phyloP scores from a whole-genome alignment of 257 asterid species.

The Henckelia pumila region DNA sequence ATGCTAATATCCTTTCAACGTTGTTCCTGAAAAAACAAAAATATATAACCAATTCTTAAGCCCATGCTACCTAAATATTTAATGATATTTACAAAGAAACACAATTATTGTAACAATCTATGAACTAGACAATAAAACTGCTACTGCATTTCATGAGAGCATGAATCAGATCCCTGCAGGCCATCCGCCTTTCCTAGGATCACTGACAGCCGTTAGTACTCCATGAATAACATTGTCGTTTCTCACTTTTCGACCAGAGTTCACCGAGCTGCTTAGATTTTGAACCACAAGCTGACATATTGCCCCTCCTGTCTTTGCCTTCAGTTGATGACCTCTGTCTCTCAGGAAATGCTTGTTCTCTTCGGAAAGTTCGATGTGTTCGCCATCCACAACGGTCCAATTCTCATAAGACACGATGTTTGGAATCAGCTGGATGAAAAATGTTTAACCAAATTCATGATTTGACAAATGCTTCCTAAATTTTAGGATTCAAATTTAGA shows the following conservation, averaged over 20 bases:
- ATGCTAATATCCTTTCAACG: too few relatives aligned
- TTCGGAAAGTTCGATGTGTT: slow-evolving; percentile 67
- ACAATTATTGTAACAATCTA: too few relatives aligned
- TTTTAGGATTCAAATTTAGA: neutral
- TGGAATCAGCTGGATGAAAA: slow-evolving; percentile 62
- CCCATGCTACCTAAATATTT: too few relatives aligned
- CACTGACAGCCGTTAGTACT: slow-evolving; percentile 73
- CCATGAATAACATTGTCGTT: slow-evolving; percentile 36
- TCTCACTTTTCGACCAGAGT: slow-evolving; percentile 32
- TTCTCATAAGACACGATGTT: slow-evolving; percentile 73
- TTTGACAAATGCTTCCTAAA: neutral
- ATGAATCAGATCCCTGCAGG: slow-evolving; percentile 72
- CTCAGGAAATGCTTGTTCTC: slow-evolving; percentile 52
- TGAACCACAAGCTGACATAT: slow-evolving; percentile 83
- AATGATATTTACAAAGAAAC: too few relatives aligned
- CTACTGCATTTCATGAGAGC: neutral
- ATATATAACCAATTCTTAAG: too few relatives aligned
- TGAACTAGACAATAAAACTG: neutral
- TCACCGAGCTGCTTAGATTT: slow-evolving; percentile 24
- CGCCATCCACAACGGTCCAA: slow-evolving; percentile 78
- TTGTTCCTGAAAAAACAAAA: too few relatives aligned
- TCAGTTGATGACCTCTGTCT: slow-evolving; percentile 62
- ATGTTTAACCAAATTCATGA: too few relatives aligned
- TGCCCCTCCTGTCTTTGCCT: slow-evolving; percentile 66
- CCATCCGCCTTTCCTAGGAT: slow-evolving; percentile 86